These are phyloP conservation scores for Crassisporium funariophilum DNA, from an alignment of 768 basidiomycete genomes.

Conservation along the genomic window DNA sequence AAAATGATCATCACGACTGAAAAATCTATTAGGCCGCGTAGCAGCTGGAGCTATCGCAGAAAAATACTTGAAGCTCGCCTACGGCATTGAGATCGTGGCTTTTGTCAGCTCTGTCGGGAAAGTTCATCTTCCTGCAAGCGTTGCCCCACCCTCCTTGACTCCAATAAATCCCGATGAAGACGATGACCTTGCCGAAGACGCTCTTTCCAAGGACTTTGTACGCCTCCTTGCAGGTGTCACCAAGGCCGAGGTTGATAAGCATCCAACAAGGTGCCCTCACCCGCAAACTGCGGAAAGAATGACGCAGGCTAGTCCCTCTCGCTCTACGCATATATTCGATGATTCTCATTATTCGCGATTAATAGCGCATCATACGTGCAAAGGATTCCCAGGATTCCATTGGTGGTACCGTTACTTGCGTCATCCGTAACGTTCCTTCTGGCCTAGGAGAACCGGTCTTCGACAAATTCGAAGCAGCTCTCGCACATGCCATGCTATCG, in stretches of 20 bases:
- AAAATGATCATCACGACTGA: neutral
- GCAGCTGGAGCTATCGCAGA: conserved; percentile 99
- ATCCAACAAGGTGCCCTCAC: conserved; percentile 89
- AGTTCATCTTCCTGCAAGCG: conserved; percentile 69
- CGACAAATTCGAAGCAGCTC: conserved; percentile 95
- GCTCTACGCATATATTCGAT: neutral
- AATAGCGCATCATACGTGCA: conserved; percentile 88
- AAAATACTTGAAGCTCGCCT: conserved; percentile 84
- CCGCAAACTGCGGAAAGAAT: conserved; percentile 85
- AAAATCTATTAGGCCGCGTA: conserved; percentile 68
- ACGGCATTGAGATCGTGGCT: conserved; percentile 93
- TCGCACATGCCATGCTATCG: conserved; percentile 98
- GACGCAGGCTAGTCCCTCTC: conserved; percentile 65
- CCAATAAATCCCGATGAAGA: conserved; percentile 43
- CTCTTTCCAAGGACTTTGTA: conserved; percentile 81
- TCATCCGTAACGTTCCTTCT: conserved; percentile 86
- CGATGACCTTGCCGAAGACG: conserved; percentile 71
- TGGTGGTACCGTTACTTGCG: conserved; percentile 97
- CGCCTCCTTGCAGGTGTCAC: conserved; percentile 77
- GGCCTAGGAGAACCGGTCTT: conserved; percentile 98
- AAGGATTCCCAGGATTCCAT: conserved; percentile 93
- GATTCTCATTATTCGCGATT: neutral
- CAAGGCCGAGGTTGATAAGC: conserved; percentile 86
- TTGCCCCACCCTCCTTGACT: conserved; percentile 39
- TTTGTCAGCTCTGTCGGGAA: conserved; percentile 98